Percentiles rank a stretch among this genome's conserved stretches.
These are phyloP conservation scores for Malassezia arunalokei DNA, from an alignment of 1,284 basidiomycete species.

Conservation along the genomic window DNA sequence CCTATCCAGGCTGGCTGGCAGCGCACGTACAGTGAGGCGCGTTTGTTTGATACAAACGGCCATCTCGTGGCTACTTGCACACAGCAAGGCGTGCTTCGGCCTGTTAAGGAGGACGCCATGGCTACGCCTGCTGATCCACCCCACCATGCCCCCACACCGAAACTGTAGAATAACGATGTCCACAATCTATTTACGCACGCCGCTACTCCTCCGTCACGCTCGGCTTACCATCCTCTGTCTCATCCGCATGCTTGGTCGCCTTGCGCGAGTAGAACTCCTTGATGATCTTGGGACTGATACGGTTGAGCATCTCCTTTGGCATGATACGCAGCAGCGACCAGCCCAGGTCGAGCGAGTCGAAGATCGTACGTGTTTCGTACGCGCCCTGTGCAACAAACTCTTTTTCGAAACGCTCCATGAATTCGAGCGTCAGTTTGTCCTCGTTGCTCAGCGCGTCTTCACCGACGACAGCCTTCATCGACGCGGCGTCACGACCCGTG, in stretches of 20 bases:
- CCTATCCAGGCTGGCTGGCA: constrained; percentile 21
- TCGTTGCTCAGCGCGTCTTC: constrained; percentile 89
- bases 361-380: constrained; percentile 91
- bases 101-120: constrained; percentile 3
- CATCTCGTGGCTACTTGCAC: constrained; percentile 22
- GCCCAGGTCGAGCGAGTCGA: constrained; percentile 91
- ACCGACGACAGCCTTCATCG: constrained; percentile 99
- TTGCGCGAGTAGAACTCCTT: constrained; percentile 44
- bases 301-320: constrained; percentile 96
- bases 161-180: neutral
- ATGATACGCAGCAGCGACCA: constrained; percentile 95
- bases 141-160: neutral
- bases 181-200: neutral
- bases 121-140: neutral
- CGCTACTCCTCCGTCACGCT: constrained; percentile 16
- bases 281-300: constrained; percentile 49
- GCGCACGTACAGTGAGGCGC: constrained; percentile 25
- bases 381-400: constrained; percentile 55
- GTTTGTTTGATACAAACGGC: constrained; percentile 19
- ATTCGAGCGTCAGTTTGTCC: constrained; percentile 51
- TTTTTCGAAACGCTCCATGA: constrained; percentile 43
- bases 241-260: constrained; percentile 22
- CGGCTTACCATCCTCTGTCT: constrained; percentile 19
- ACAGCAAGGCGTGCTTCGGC: constrained; percentile 23
- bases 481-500: constrained; percentile 77